phyloP scores from a whole-genome alignment of 2,329 filamentous ascomycete species.

The Penicillium polonicum region DNA sequence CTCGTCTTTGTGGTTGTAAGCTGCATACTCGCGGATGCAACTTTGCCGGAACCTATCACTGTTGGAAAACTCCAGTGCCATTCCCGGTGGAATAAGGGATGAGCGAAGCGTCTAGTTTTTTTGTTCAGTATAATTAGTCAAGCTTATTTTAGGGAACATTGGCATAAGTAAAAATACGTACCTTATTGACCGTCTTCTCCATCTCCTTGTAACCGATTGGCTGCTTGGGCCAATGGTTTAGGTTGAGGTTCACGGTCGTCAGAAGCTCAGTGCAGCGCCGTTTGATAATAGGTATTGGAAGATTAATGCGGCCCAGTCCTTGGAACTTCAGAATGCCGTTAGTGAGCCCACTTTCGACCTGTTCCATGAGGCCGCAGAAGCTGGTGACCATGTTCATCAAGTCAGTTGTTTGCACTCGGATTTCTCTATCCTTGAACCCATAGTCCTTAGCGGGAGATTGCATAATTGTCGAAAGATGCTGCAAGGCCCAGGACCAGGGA shows the following conservation, averaged over 20 bases:
- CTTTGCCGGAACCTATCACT: conserved; percentile 7
- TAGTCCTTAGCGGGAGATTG: background rate
- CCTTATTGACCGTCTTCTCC: conserved; percentile 2
- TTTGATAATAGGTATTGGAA: conserved; percentile 1
- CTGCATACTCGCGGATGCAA: conserved; percentile 6
- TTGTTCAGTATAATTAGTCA: background rate
- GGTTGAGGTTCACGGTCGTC: conserved; percentile 11
- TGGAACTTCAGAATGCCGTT: background rate
- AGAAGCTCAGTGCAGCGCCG: conserved; percentile 15
- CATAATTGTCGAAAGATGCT: conserved; percentile 11
- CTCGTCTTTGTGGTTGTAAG: conserved; percentile 14
- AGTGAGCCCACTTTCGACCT: background rate
- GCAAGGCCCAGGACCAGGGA: conserved; percentile 16
- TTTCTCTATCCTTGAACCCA: background rate
- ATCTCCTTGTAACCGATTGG: conserved; percentile 4
- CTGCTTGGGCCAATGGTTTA: conserved; percentile 8
- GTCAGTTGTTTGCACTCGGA: background rate
- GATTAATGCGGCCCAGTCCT: background rate
- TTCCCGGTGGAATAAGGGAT: background rate
- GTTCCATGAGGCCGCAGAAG: conserved; percentile 10
- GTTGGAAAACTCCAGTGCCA: background rate
- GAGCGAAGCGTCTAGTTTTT: background rate
- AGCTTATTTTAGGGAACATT: background rate
- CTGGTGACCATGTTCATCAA: background rate
- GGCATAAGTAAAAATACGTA: background rate